These are phyloP conservation scores for Pseudocercospora eumusae DNA, from an alignment of 2,329 filamentous ascomycete genomes.

Conservation along the genomic window DNA sequence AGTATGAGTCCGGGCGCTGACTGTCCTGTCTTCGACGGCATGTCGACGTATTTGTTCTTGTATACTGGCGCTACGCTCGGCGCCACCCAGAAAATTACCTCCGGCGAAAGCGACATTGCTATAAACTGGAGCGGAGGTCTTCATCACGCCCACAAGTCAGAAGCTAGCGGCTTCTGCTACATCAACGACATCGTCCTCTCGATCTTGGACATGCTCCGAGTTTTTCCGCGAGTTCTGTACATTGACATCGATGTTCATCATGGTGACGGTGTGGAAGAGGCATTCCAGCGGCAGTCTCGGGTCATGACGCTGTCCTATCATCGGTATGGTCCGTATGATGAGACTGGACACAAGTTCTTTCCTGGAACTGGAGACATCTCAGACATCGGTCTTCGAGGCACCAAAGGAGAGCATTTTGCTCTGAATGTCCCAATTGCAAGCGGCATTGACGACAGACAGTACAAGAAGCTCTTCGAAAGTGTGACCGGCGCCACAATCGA, in stretches of 20 bases:
- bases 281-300: conserved; percentile 84
- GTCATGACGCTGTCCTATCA: conserved; percentile 95
- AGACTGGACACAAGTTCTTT: conserved; percentile 56
- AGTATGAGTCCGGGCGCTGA: conserved; percentile 66
- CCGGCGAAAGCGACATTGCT: conserved; percentile 87
- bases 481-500: conserved; percentile 77
- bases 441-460: conserved; percentile 72
- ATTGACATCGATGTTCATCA: conserved; percentile 95
- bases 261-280: conserved; percentile 86
- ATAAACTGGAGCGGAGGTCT: conserved; percentile 97
- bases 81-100: conserved; percentile 84
- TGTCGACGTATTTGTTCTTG: conserved; percentile 92
- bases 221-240: conserved; percentile 83
- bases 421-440: conserved; percentile 70
- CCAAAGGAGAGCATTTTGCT: conserved; percentile 70
- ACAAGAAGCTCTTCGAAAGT: conserved; percentile 78
- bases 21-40: conserved; percentile 92
- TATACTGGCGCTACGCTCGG: conserved; percentile 90
- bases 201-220: conserved; percentile 81
- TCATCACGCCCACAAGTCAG: conserved; percentile 92
- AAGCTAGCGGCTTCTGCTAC: conserved; percentile 96
- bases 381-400: conserved; percentile 70
- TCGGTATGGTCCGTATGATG: conserved; percentile 83
- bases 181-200: conserved; percentile 98
- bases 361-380: conserved; percentile 67